Evolutionary conservation across 2,329 filamentous ascomycete genomes (phyloP).

Genomic region (Cercospora brassicicola): DNA sequence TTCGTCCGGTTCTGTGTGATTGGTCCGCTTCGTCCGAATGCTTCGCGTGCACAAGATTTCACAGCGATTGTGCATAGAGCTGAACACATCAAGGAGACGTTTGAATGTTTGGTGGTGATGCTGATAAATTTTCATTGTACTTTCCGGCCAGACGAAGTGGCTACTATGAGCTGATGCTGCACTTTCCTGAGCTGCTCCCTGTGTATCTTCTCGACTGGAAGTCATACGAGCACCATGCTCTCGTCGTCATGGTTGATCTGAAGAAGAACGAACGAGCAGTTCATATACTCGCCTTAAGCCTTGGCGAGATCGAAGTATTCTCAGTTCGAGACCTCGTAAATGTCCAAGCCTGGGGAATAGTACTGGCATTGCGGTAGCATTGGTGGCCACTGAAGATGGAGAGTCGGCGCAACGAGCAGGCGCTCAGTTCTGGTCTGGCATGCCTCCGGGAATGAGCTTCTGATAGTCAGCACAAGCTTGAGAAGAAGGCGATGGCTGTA

Average conservation of each 20-base stretch:
- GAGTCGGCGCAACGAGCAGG: not conserved
- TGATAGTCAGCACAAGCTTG: not conserved
- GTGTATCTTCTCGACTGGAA: not conserved
- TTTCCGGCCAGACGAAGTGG: not conserved
- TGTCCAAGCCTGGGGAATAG: not conserved
- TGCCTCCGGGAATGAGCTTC: constrained; percentile 33
- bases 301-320: not conserved
- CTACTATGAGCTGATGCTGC: not conserved
- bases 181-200: not conserved
- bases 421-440: constrained; percentile 28
- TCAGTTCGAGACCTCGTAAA: not conserved
- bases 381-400: not conserved
- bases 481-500: not conserved
- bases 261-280: not conserved
- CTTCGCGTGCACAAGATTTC: not conserved
- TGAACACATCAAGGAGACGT: not conserved
- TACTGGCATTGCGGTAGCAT: not conserved
- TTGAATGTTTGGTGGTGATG: not conserved
- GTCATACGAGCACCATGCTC: not conserved
- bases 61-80: not conserved
- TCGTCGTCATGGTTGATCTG: not conserved
- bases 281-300: not conserved
- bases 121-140: not conserved
- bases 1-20: not conserved
- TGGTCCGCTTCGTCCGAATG: not conserved